Evolutionary conservation across 2,329 filamentous ascomycete genomes (phyloP).

Genomic region (Xylaria polymorpha): DNA sequence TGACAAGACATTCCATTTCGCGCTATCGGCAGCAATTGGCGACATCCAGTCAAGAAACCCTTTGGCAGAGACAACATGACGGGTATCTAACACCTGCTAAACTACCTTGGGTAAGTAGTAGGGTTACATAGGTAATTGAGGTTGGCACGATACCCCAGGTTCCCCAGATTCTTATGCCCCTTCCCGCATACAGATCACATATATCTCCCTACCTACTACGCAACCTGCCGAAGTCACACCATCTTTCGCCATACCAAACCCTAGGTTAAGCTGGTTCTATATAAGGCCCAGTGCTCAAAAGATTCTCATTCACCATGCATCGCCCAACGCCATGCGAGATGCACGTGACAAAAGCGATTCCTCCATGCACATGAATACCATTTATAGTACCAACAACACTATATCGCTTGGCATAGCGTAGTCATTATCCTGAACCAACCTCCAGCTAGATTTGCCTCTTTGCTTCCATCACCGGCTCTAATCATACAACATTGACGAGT

Average conservation of each 20-base stretch:
- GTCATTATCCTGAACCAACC: background rate
- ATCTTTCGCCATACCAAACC: background rate
- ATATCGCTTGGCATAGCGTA: background rate
- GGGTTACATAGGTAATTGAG: background rate
- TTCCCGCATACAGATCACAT: background rate
- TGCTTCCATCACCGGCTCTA: background rate
- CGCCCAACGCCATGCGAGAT: background rate
- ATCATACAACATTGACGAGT: background rate
- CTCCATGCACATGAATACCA: background rate
- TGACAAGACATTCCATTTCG: constrained; percentile 2
- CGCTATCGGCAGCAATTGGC: background rate
- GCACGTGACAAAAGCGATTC: background rate
- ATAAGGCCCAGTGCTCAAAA: background rate
- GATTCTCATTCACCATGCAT: background rate
- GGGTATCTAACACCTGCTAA: background rate
- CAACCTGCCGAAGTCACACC: background rate
- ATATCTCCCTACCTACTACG: background rate
- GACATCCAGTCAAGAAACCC: background rate
- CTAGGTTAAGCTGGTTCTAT: background rate
- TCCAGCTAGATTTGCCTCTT: background rate
- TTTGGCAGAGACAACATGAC: background rate
- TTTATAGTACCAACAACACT: background rate
- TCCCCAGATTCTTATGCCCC: background rate
- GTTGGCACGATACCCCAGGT: background rate
- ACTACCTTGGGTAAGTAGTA: background rate